Evolutionary conservation across 2,329 filamentous ascomycete species (phyloP), one percentile per base, ranked within the genome.

Genomic region (Juglanconis oblonga): DNA sequence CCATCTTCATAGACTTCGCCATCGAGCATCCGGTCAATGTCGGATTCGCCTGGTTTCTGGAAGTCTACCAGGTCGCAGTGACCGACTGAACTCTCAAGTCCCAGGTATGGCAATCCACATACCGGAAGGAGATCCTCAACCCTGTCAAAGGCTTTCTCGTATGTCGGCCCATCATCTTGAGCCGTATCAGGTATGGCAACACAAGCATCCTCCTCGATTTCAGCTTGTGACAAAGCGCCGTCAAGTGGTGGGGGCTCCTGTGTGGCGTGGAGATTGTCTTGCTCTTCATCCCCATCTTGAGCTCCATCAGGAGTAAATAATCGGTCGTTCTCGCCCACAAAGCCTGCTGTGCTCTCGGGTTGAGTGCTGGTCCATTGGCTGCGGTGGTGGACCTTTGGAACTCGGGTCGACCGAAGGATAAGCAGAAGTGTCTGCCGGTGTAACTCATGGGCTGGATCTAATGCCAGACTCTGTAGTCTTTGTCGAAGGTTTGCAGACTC

Each of bases 401-500:
- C 31, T 33, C 55, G 45, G 13, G 55, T 44, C 3, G 55, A 57
- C 35, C 55, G 47, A 3, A 57, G 36, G 35, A 57, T 45, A 8
- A 57, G 55, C 14, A 35, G 29, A n/a, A 44, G 13, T 5, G 31
- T 50, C 36, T 44, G 24, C 40, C 40, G 40, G 14, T 42, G 54
- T 35, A 59, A 7, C n/a, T 38, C 47, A 29, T n/a, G 36, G 11
- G 17, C 11, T 35, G 58, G 33, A 48, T 51, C 53, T 13, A 32
- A n/a, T 36, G 49, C 33, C 7, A 57, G 32, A 45, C 36, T 36
- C 14, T 48, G 44, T 10, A 57, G 14, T 33, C 42, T 55, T 10
- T 33, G 53, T 49, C 45, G 44, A 42, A 61, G 54, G 5, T 33
- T 11, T 10, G 49, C 32, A 33, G 61, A 57, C 31, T 51, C 33